phyloP scores from a whole-genome alignment of 2,329 filamentous ascomycete genomes.

The Hypoxylon sp. region DNA sequence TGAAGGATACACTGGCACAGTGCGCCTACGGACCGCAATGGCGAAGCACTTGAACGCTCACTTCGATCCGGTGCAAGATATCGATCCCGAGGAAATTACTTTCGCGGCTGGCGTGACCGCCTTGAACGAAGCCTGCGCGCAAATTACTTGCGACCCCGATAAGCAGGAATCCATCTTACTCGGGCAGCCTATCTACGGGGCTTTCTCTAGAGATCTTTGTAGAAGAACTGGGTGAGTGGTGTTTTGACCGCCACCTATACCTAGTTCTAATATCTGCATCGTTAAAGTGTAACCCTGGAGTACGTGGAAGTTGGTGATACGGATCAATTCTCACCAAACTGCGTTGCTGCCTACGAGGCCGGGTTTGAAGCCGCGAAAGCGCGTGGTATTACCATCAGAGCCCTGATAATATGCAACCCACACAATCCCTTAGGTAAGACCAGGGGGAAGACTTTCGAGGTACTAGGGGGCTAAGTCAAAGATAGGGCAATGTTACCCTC shows the following conservation, averaged over 20 bases:
- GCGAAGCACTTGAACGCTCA: slow-evolving; percentile 47
- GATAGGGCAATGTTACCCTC: slow-evolving; percentile 44
- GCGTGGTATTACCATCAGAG: slow-evolving; percentile 38
- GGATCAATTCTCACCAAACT: slow-evolving; percentile 45
- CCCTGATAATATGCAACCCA: slow-evolving; percentile 46
- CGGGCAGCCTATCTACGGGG: slow-evolving; percentile 44
- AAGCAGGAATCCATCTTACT: slow-evolving; percentile 39
- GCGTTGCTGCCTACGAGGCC: slow-evolving; percentile 42
- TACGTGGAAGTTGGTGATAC: slow-evolving; percentile 45
- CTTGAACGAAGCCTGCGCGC: slow-evolving; percentile 46
- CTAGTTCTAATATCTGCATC: background rate
- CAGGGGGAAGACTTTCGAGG: background rate
- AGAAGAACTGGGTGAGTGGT: slow-evolving; percentile 48
- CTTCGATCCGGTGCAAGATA: slow-evolving; percentile 38
- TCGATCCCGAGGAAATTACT: slow-evolving; percentile 47
- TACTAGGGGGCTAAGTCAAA: background rate
- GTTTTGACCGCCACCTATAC: background rate
- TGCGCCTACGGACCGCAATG: slow-evolving; percentile 46
- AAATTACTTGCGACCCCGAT: slow-evolving; percentile 45
- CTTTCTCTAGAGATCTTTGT: slow-evolving; percentile 43
- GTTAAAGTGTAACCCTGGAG: slow-evolving; percentile 35
- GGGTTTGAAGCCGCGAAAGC: slow-evolving; percentile 44
- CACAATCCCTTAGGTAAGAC: slow-evolving; percentile 47
- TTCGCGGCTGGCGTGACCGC: slow-evolving; percentile 47
- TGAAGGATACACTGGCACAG: slow-evolving; percentile 46